Conservation (phyloP, 257 asterid genomes). For the Nicotiana tomentosiformis region DNA sequence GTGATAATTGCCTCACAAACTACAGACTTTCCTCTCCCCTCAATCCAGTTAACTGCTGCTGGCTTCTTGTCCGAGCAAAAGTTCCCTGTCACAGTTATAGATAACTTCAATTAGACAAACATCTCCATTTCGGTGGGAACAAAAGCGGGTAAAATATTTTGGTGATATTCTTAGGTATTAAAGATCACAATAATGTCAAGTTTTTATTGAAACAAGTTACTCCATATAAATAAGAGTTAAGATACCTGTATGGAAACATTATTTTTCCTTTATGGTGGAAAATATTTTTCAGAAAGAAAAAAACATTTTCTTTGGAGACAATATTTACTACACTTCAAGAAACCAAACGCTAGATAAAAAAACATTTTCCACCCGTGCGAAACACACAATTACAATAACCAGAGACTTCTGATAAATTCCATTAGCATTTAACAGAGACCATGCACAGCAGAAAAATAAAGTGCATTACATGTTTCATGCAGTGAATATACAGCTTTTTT, state of each 20-base stretch:
- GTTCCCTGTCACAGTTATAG: constrained; percentile 19
- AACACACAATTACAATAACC: neutral
- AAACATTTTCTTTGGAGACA: neutral
- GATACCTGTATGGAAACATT: neutral
- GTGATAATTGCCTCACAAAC: constrained; percentile 47
- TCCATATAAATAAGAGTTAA: neutral
- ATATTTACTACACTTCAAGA: neutral
- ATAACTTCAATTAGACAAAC: neutral
- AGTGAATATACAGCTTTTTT: neutral
- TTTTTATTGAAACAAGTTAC: neutral
- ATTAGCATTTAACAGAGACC: neutral
- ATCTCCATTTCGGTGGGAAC: neutral
- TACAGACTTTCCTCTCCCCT: constrained; percentile 49
- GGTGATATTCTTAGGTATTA: neutral
- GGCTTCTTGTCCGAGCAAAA: constrained; percentile 51
- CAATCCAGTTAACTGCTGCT: constrained; percentile 55
- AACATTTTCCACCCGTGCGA: neutral
- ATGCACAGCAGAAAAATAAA: neutral
- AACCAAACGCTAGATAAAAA: neutral
- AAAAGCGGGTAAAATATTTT: neutral
- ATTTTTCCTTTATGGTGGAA: neutral
- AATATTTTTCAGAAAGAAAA: neutral
- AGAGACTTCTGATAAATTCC: neutral
- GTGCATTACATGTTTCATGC: neutral
- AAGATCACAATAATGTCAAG: neutral